Percentiles rank a stretch among this genome's conserved stretches.
These are phyloP conservation scores for Mallotus japonicus DNA, from an alignment of 441 rosid genomes.

Conservation along the genomic window DNA sequence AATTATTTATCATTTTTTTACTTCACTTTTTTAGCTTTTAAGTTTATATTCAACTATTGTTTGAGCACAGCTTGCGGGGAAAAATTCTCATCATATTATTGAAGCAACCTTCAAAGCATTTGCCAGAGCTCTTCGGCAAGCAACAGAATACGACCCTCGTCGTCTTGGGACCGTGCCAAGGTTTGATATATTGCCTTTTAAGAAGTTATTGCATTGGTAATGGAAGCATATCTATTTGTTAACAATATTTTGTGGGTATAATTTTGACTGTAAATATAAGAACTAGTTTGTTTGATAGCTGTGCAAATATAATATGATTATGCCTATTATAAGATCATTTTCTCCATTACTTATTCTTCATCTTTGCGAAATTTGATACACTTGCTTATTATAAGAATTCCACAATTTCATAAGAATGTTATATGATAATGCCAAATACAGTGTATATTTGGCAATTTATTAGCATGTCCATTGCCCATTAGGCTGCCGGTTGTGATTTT, in stretches of 20 bases:
- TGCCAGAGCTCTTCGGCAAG: conserved; percentile 93
- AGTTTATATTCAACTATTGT: conserved; percentile 10
- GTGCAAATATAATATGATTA: neutral
- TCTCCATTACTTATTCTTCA: neutral
- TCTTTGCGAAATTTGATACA: neutral
- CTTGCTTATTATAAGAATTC: neutral
- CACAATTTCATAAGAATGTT: neutral
- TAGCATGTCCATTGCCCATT: neutral
- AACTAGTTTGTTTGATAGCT: neutral
- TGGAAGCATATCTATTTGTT: neutral
- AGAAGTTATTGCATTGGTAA: conserved; percentile 1
- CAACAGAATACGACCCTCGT: conserved; percentile 75
- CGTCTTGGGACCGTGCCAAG: conserved; percentile 87
- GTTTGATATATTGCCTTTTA: conserved; percentile 33
- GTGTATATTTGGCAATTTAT: neutral
- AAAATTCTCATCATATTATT: conserved; percentile 87
- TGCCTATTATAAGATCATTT: neutral
- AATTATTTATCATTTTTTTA: neutral
- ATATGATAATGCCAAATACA: too few species aligned
- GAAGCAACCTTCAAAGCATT: conserved; percentile 98
- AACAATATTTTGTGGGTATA: neutral
- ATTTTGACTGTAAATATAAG: neutral
- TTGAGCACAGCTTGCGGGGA: conserved; percentile 74
- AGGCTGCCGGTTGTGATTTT: neutral
- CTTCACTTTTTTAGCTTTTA: conserved; percentile 3